Evolutionary conservation across 164 flowering plant species (phyloP), one percentile per base, ranked within the genome.

Genomic region (Cinnamomum micranthum): DNA sequence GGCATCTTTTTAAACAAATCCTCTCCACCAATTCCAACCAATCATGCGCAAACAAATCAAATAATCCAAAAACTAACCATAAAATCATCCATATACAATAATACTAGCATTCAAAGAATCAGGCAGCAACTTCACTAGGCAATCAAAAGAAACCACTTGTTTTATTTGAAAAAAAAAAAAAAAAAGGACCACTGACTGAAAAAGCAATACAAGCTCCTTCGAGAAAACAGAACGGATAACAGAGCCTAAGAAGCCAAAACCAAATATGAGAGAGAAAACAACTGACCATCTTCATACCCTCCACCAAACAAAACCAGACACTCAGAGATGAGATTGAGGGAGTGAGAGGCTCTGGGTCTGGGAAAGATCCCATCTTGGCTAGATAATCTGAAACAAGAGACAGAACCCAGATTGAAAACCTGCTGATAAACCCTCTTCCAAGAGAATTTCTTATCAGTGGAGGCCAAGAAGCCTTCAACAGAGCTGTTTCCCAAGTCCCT

Each of bases 221-320:
- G 31, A 64, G 12, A 41, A 35, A n/a, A 31, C 67, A 68, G n/a
- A 52, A 35, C 47, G 10, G 47, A 35, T 35, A 35, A 35, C 17
- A 75, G 24, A 69, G 41, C 65, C 19, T 28, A 51, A 69, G 55
- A 72, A 25, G 72, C 4, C 31, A 68, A 79, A 64, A 75, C 24
- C 27, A 13, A 41, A 74, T 33, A 31, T 2, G 33, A 15, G 68
- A 33, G 50, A 79, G 86, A 82, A 31, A 9, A 41, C 47, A 41
- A 41, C 47, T 9, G 47, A 95, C 98, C 98, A 89, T 97, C 98
- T 59, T 91, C 97, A 77, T 85, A 87, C 19, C 99, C 99, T 35
- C 99, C 97, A 76, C 99, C 99, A 86, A 90, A 95, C 83, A 95
- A 79, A 50, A 95, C 91, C 82, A 95, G 72, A 69, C 84, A 93